Conservation (phyloP, 1,139 yeast species). For the Zygosaccharomyces pseudobailii region DNA sequence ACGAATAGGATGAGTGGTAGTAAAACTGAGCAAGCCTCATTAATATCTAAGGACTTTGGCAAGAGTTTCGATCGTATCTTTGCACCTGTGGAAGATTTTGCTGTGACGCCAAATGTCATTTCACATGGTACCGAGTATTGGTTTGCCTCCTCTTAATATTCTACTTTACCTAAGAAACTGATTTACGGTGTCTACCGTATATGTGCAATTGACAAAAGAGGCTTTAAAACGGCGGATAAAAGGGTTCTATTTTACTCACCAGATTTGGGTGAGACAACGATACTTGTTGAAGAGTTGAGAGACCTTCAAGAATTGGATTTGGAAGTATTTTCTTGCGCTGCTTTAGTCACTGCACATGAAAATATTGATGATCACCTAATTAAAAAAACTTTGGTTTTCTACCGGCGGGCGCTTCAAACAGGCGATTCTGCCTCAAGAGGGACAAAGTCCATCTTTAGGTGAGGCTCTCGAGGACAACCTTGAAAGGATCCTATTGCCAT, state of each 20-base stretch:
- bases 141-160: not conserved
- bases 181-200: not conserved
- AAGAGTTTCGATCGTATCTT: not conserved
- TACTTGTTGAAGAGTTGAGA: conserved; percentile 1
- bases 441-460: conserved; percentile 1
- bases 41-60: not conserved
- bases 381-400: conserved; percentile 4
- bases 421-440: not conserved
- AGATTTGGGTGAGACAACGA: conserved; percentile 3
- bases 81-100: not conserved
- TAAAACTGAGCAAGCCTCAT: not conserved
- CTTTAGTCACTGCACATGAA: not conserved
- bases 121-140: not conserved
- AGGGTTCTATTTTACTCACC: not conserved
- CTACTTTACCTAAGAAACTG: not conserved
- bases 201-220: not conserved
- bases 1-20: not conserved
- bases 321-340: not conserved
- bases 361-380: not conserved
- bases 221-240: not conserved
- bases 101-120: not conserved
- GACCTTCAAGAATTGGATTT: not conserved
- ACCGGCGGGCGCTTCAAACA: conserved; percentile 4
- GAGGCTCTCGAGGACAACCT: not conserved
- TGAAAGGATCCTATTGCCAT: conserved; percentile 2